Conservation (phyloP, 176 grass and related monocot genomes). For the Oryza nivara region DNA sequence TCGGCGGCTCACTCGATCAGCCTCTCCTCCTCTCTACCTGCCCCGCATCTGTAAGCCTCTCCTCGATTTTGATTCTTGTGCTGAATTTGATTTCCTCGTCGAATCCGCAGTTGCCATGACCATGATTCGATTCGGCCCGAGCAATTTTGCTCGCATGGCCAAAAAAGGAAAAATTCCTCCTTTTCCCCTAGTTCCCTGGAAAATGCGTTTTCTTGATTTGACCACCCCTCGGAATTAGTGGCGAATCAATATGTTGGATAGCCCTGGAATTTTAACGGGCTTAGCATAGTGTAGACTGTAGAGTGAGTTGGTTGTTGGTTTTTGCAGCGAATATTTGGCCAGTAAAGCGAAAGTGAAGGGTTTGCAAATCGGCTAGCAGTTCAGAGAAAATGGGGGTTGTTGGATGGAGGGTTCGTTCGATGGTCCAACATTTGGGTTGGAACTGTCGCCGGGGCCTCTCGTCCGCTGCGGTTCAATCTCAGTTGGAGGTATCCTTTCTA, state of each 20-base stretch:
- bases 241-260: background rate
- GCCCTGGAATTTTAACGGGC: background rate
- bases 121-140: background rate
- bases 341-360: background rate
- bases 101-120: background rate
- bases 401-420: slow-evolving; percentile 40
- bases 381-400: slow-evolving; percentile 34
- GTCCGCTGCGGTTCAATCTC: slow-evolving; percentile 51
- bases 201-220: background rate
- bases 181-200: background rate
- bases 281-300: background rate
- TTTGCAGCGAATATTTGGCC: background rate
- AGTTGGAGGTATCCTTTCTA: slow-evolving; percentile 50
- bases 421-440: slow-evolving; percentile 42
- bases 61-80: background rate
- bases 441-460: slow-evolving; percentile 50
- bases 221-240: background rate
- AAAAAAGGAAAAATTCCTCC: background rate
- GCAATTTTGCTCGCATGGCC: background rate
- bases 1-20: background rate
- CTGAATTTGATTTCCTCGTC: background rate
- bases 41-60: background rate
- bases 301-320: background rate
- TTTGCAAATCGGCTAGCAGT: background rate
- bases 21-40: background rate